phyloP scores from a whole-genome alignment of 129 eudicot species.

The Solidago caesia region DNA sequence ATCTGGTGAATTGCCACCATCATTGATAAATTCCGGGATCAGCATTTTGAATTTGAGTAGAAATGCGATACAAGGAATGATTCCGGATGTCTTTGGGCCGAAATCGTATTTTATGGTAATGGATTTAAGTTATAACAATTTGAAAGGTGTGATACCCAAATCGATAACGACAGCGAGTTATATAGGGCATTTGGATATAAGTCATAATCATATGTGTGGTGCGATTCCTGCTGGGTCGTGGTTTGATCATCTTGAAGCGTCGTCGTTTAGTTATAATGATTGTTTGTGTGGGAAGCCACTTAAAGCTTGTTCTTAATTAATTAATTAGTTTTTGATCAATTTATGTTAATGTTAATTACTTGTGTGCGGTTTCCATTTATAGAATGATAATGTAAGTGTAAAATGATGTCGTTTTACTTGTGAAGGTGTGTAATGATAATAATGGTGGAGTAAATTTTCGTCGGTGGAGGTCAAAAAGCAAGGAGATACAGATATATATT shows the following conservation, averaged over 20 bases:
- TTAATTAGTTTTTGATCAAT: not conserved
- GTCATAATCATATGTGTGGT: constrained; percentile 85
- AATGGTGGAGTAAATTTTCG: no score
- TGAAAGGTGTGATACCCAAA: constrained; percentile 66
- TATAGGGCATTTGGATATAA: constrained; percentile 79
- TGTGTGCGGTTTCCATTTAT: not conserved
- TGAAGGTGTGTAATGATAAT: not conserved
- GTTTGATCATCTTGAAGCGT: constrained; percentile 75
- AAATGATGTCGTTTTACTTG: not conserved
- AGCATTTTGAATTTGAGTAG: constrained; percentile 64
- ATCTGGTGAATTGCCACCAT: constrained; percentile 59
- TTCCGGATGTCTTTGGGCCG: constrained; percentile 77
- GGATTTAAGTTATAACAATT: constrained; percentile 67
- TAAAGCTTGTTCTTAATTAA: constrained; percentile 35
- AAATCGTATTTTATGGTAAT: constrained; percentile 74
- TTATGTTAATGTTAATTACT: not conserved
- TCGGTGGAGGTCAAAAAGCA: no score
- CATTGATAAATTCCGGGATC: constrained; percentile 54
- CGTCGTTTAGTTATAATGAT: constrained; percentile 64
- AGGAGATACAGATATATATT: no score
- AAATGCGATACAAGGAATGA: constrained; percentile 56
- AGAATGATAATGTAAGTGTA: not conserved
- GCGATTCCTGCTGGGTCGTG: constrained; percentile 67
- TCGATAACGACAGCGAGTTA: constrained; percentile 58
- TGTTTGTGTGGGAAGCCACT: constrained; percentile 90